Conservation (phyloP, 2,329 filamentous ascomycete genomes). For the Microsporum audouinii region DNA sequence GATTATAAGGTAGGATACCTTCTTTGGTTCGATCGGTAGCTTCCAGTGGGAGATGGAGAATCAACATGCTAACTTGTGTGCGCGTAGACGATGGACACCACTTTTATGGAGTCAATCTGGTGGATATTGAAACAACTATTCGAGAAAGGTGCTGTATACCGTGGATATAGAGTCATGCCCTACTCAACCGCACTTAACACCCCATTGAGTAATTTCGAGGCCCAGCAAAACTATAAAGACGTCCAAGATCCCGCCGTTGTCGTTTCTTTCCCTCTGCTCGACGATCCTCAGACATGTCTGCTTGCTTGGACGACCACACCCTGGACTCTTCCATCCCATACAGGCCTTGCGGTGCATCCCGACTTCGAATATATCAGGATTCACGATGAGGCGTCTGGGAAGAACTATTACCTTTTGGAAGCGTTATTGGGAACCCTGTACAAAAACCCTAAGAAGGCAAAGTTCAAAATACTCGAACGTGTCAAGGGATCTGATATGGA, state of each 20-base stretch:
- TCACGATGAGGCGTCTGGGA: slow-evolving; percentile 66
- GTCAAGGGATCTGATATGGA: slow-evolving; percentile 74
- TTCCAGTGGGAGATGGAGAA: slow-evolving; percentile 7
- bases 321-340: slow-evolving; percentile 74
- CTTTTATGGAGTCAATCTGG: slow-evolving; percentile 93
- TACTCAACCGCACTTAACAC: slow-evolving; percentile 87
- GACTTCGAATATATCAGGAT: slow-evolving; percentile 84
- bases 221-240: slow-evolving; percentile 89
- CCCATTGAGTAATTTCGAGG: slow-evolving; percentile 84
- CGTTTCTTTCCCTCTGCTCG: slow-evolving; percentile 71
- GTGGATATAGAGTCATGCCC: slow-evolving; percentile 85
- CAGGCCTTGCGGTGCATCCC: slow-evolving; percentile 64
- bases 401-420: slow-evolving; percentile 76
- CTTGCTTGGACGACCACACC: slow-evolving; percentile 86
- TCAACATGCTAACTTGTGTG: background rate
- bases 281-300: slow-evolving; percentile 62
- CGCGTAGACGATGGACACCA: slow-evolving; percentile 73
- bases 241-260: slow-evolving; percentile 84
- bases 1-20: slow-evolving; percentile 63
- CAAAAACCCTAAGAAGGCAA: slow-evolving; percentile 91
- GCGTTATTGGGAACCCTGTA: slow-evolving; percentile 71
- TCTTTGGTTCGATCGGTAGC: background rate
- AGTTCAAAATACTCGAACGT: slow-evolving; percentile 71
- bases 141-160: slow-evolving; percentile 80
- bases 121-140: slow-evolving; percentile 94